A percentile compares a stretch with the other conserved stretches of the same genome.
Evolutionary conservation across 768 basidiomycete genomes (phyloP).

Genomic region (Suillus discolor): DNA sequence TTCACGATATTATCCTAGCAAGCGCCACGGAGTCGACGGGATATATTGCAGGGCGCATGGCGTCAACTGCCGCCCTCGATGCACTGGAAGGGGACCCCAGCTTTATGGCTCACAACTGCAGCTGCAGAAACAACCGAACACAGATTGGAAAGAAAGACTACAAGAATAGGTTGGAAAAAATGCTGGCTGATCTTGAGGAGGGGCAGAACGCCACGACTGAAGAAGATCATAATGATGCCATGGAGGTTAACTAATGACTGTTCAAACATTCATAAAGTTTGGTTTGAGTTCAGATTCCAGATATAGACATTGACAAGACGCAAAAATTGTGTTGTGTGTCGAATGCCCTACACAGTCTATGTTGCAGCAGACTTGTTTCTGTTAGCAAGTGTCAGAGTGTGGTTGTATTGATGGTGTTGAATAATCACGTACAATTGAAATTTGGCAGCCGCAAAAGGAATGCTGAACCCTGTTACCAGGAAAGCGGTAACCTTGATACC

Average conservation of each 20-base stretch:
- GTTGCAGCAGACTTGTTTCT: slow-evolving; percentile 3
- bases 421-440: slow-evolving; percentile 60
- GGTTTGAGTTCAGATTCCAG: neutral
- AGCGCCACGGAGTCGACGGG: slow-evolving; percentile 54
- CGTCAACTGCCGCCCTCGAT: slow-evolving; percentile 68
- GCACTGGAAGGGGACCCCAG: slow-evolving; percentile 64
- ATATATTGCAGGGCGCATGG: slow-evolving; percentile 58
- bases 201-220: slow-evolving; percentile 7
- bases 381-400: neutral
- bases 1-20: slow-evolving; percentile 68
- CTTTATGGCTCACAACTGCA: slow-evolving; percentile 65
- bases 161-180: slow-evolving; percentile 38
- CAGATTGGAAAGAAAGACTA: slow-evolving; percentile 37
- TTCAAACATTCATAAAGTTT: neutral
- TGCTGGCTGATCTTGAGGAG: slow-evolving; percentile 28
- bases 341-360: neutral
- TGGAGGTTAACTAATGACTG: neutral
- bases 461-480: slow-evolving; percentile 59
- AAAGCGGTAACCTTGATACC: slow-evolving; percentile 33
- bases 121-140: slow-evolving; percentile 51
- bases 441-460: slow-evolving; percentile 64
- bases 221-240: neutral
- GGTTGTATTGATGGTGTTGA: neutral
- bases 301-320: neutral
- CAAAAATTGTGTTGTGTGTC: neutral